These are phyloP conservation scores for Botryosphaeria agaves DNA, from an alignment of 2,329 filamentous ascomycete genomes.

Conservation along the genomic window DNA sequence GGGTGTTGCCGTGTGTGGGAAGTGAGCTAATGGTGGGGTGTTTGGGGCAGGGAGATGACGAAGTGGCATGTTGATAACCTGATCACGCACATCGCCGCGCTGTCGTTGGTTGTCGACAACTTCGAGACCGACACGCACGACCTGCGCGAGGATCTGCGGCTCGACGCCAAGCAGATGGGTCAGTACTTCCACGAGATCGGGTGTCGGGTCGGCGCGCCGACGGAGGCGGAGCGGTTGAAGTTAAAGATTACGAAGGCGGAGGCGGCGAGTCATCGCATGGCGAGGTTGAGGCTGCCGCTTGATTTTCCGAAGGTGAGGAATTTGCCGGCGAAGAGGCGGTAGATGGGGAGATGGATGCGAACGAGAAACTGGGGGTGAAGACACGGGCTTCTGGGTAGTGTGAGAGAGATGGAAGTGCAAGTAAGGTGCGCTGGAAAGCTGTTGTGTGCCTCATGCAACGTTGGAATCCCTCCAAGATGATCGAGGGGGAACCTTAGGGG, in stretches of 20 bases:
- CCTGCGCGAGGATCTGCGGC: slow-evolving; percentile 51
- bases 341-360: no score
- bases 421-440: no score
- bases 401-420: no score
- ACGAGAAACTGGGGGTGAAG: no score
- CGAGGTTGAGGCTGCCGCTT: slow-evolving; percentile 59
- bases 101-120: slow-evolving; percentile 55
- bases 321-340: slow-evolving; percentile 13
- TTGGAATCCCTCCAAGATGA: no score
- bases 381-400: no score
- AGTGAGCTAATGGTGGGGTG: no score
- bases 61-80: slow-evolving; percentile 58
- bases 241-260: slow-evolving; percentile 43
- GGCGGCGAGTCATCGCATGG: slow-evolving; percentile 43
- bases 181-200: slow-evolving; percentile 65
- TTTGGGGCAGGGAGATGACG: slow-evolving; percentile 40
- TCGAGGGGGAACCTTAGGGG: no score
- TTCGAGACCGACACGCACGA: slow-evolving; percentile 55
- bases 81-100: slow-evolving; percentile 54
- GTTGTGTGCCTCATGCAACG: no score
- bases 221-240: slow-evolving; percentile 30
- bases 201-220: slow-evolving; percentile 36
- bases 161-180: slow-evolving; percentile 50
- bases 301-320: slow-evolving; percentile 54
- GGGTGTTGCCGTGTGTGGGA: no score